phyloP scores from a whole-genome alignment of 2,329 filamentous ascomycete genomes.

The Aspergillus sclerotialis region DNA sequence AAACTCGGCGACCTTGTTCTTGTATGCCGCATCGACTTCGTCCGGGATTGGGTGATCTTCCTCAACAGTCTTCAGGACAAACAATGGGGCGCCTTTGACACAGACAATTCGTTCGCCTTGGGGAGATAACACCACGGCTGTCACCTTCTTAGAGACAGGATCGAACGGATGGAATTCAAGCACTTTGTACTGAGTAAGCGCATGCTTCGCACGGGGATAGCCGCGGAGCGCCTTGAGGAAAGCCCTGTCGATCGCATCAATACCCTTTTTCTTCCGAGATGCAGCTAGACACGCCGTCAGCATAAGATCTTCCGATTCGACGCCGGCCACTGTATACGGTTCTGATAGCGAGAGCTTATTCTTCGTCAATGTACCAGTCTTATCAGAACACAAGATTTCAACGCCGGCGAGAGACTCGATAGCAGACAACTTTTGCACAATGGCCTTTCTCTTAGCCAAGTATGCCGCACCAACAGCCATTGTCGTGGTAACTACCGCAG shows the following conservation, averaged over 20 bases:
- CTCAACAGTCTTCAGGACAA: conserved; percentile 80
- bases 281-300: conserved; percentile 84
- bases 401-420: conserved; percentile 90
- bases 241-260: conserved; percentile 90
- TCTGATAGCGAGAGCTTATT: conserved; percentile 87
- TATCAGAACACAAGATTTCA: conserved; percentile 90
- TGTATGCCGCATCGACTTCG: conserved; percentile 73
- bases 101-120: conserved; percentile 79
- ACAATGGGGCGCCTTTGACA: conserved; percentile 84
- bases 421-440: conserved; percentile 85
- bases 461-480: conserved; percentile 92
- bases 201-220: conserved; percentile 75
- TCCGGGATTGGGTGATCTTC: conserved; percentile 74
- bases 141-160: conserved; percentile 89
- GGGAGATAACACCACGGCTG: conserved; percentile 73
- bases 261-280: conserved; percentile 91
- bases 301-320: conserved; percentile 84
- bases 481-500: conserved; percentile 86
- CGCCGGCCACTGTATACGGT: conserved; percentile 73
- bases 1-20: conserved; percentile 88
- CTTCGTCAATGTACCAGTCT: conserved; percentile 88
- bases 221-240: conserved; percentile 79
- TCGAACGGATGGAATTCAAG: conserved; percentile 84
- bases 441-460: conserved; percentile 85
- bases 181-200: conserved; percentile 76